Conservation (phyloP, 1,284 basidiomycete genomes). For the Agroathelia rolfsii region DNA sequence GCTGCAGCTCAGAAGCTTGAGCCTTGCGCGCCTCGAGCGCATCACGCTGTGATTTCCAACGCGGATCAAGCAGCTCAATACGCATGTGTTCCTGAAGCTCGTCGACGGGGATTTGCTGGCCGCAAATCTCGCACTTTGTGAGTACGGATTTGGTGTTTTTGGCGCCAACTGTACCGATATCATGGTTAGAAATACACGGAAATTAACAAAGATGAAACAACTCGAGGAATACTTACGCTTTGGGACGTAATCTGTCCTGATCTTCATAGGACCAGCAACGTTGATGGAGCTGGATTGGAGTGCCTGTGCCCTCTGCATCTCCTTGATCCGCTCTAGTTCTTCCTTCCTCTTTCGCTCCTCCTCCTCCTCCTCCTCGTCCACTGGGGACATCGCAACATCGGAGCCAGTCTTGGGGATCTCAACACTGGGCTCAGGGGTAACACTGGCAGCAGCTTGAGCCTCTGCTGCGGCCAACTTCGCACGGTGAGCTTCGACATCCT, state of each 20-base stretch:
- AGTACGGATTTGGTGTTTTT: constrained; percentile 61
- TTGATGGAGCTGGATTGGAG: constrained; percentile 71
- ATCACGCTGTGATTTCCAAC: constrained; percentile 93
- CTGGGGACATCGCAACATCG: constrained; percentile 66
- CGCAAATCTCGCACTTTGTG: constrained; percentile 88
- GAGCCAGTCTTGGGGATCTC: too few relatives aligned
- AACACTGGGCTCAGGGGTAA: too few relatives aligned
- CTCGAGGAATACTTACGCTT: constrained; percentile 52
- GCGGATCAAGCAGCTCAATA: constrained; percentile 94
- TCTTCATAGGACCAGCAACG: constrained; percentile 84
- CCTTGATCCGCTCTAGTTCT: constrained; percentile 66
- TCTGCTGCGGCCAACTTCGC: constrained; percentile 73
- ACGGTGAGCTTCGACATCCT: constrained; percentile 74
- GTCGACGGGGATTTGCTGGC: constrained; percentile 88
- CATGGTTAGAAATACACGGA: constrained; percentile 8
- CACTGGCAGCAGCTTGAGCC: constrained; percentile 65
- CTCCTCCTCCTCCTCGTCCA: constrained; percentile 64
- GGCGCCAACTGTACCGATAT: constrained; percentile 41
- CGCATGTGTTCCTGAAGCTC: constrained; percentile 97
- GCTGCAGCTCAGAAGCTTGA: constrained; percentile 81
- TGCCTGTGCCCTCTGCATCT: constrained; percentile 69
- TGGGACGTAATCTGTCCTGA: constrained; percentile 93
- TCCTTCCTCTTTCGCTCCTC: constrained; percentile 59
- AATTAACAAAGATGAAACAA: too few relatives aligned
- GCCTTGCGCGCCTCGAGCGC: constrained; percentile 79